Base-by-base conservation (phyloP, 306 rosid genomes). In the Parietaria judaica region DNA sequence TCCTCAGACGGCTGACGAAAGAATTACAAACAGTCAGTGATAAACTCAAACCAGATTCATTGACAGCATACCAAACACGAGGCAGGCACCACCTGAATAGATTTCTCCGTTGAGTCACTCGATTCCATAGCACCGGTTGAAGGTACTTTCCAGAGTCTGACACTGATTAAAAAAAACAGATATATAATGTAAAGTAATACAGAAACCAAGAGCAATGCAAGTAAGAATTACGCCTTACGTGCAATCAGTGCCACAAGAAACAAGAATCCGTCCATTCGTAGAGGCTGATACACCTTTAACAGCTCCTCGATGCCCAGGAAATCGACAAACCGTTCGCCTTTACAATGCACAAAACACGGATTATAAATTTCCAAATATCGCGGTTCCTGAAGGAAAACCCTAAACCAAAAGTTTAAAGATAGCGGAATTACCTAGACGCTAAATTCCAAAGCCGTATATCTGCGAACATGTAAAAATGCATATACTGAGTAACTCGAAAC, bases 371-470 rank as follows among this genome's bases (percentile, higher is more conserved):
- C 31, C 31, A 23, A 23, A 23, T 23, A 23, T 23, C 31, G 31
- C 31, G 66, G 43, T 14, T 50, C 35, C 71, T 31, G 5, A 50
- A 15, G 11, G 31, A 38, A 35, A 23, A 14, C 31, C 6, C 31
- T 10, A 54, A 11, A 38, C 54, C 67, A 37, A 14, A 51, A 65
- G 10, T 13, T 17, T 14, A 61, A 14, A 62, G 51, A 4, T 70
- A 44, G 2, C 4, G 39, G 8, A 17, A 63, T 82, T 88, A 92
- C 98, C 98, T 82, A 69, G 86, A 70, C 51, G 95, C 87, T 44
- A 92, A 52, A 76, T 92, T 88, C 98, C 96, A 92, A 12, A 86
- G 95, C 50, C 95, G 94, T 70, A 92, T 88, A 79, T 92, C 98
- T 92, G 95, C 53, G 59, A 37, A 70, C 23, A 35, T 17, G 11